A percentile compares a stretch with the other conserved stretches of the same genome.
phyloP scores from a whole-genome alignment of 108 stramenopile species.

The Nitzschia sp. region DNA sequence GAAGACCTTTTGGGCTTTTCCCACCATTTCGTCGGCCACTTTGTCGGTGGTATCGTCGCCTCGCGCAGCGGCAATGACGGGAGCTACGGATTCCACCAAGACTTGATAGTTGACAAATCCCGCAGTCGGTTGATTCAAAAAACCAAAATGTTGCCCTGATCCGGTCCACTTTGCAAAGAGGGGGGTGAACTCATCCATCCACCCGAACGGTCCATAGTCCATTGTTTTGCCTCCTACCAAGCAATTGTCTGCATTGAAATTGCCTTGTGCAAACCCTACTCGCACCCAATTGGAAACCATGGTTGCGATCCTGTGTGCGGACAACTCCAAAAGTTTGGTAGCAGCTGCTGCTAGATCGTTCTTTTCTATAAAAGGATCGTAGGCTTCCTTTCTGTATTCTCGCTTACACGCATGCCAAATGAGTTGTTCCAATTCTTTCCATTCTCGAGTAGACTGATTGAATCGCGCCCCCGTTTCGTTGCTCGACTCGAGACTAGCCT shows the following conservation, averaged over 20 bases:
- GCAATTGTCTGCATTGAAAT: slow-evolving; percentile 95
- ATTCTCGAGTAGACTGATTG: slow-evolving; percentile 49
- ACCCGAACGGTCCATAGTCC: slow-evolving; percentile 97
- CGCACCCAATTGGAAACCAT: slow-evolving; percentile 90
- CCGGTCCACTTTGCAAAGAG: slow-evolving; percentile 87
- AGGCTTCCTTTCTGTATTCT: slow-evolving; percentile 69
- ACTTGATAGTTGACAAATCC: slow-evolving; percentile 83
- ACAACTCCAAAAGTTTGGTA: slow-evolving; percentile 48
- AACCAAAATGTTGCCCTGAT: slow-evolving; percentile 85
- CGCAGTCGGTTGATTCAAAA: slow-evolving; percentile 86
- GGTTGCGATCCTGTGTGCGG: slow-evolving; percentile 54
- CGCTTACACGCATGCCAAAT: slow-evolving; percentile 85
- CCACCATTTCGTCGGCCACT: slow-evolving; percentile 43
- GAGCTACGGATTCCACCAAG: slow-evolving; percentile 71
- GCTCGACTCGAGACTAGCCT: neutral
- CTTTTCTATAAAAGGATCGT: slow-evolving; percentile 51
- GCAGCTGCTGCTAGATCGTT: slow-evolving; percentile 61
- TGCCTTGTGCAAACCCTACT: slow-evolving; percentile 95
- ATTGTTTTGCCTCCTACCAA: slow-evolving; percentile 84
- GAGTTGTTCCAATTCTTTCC: slow-evolving; percentile 71
- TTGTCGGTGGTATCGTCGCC: slow-evolving; percentile 40
- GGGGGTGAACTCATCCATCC: slow-evolving; percentile 85
- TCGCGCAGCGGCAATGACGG: slow-evolving; percentile 64
- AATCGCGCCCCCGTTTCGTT: slow-evolving; percentile 15
- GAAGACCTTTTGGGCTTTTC: slow-evolving; percentile 59